phyloP scores from a whole-genome alignment of 1,284 basidiomycete species.

The Cryptococcus hybrid region DNA sequence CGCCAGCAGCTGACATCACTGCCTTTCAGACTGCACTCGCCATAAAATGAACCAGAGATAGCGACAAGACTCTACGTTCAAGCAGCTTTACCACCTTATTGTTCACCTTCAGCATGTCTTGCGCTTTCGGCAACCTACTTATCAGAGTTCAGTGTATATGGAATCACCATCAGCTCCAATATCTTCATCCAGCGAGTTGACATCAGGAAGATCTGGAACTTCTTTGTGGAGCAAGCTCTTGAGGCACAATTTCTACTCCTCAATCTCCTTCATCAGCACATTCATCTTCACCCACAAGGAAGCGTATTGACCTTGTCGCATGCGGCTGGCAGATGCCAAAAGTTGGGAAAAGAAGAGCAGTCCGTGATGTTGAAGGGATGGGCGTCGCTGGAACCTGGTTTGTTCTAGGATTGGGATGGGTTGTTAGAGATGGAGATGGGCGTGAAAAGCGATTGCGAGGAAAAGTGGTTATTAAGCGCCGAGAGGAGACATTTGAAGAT shows the following conservation, averaged over 20 bases:
- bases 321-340: slow-evolving; percentile 40
- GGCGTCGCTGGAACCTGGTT: slow-evolving; percentile 45
- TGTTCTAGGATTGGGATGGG: slow-evolving; percentile 39
- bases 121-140: slow-evolving; percentile 41
- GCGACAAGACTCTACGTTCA: slow-evolving; percentile 36
- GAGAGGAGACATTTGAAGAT: neutral
- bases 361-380: slow-evolving; percentile 42
- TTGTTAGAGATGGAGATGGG: slow-evolving; percentile 27
- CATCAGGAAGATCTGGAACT: neutral
- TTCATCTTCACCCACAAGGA: neutral
- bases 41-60: slow-evolving; percentile 35
- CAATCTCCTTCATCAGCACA: neutral
- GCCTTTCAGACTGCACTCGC: slow-evolving; percentile 34
- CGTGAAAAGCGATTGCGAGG: neutral
- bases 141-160: slow-evolving; percentile 29
- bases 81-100: slow-evolving; percentile 40
- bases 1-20: neutral
- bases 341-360: slow-evolving; percentile 35
- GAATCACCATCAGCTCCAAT: slow-evolving; percentile 2
- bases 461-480: slow-evolving; percentile 3
- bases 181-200: neutral
- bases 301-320: slow-evolving; percentile 14
- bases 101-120: slow-evolving; percentile 38
- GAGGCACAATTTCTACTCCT: neutral
- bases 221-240: no score